Evolutionary conservation across 2,329 filamentous ascomycete species (phyloP), one percentile per base, ranked within the genome.

Genomic region (Cladosporium sp.): DNA sequence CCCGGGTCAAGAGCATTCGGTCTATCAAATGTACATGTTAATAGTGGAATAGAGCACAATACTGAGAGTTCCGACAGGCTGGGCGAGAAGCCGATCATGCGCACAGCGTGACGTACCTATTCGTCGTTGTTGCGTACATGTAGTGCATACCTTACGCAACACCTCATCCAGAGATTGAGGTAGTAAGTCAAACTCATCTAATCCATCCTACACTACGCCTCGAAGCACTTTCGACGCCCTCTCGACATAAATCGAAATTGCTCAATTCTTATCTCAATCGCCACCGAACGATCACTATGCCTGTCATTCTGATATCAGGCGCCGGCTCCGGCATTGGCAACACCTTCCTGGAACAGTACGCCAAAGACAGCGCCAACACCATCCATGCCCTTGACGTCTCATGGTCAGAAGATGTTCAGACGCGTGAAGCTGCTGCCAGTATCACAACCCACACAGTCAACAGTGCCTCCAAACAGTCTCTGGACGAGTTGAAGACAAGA

Each of bases 341-440:
- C 28, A 65, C 37, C 12, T 65, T 65, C n/a, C 44, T 65, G 10
- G 62, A 65, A n/a, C 62, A 65, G 23, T 65, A 65, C 44, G 55
- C 31, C 55, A 65, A 65, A 53, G 55, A 59, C 21, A 52, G 40
- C 46, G 14, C 55, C 44, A 59, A 59, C 44, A 65, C 62, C 0
- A 65, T 65, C 37, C 62, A 60, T 7, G 62, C 62, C 11, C 35
- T 65, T 16, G 62, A 65, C 14, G 56, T 58, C n/a, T 29, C 46
- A 1, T 65, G 62, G 55, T 60, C 55, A 3, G 62, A 65, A 8
- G 55, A 65, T 7, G 44, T 65, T 7, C 53, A 53, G 26, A n/a
- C 55, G 26, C 23, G 23, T 12, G 40, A 65, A 26, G 46, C 55
- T 35, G 53, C 55, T 10, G 62, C 52, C 62, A 52, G 53, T 2